phyloP scores from a whole-genome alignment of 148 eudicot species.

The Polygonum maritimum region DNA sequence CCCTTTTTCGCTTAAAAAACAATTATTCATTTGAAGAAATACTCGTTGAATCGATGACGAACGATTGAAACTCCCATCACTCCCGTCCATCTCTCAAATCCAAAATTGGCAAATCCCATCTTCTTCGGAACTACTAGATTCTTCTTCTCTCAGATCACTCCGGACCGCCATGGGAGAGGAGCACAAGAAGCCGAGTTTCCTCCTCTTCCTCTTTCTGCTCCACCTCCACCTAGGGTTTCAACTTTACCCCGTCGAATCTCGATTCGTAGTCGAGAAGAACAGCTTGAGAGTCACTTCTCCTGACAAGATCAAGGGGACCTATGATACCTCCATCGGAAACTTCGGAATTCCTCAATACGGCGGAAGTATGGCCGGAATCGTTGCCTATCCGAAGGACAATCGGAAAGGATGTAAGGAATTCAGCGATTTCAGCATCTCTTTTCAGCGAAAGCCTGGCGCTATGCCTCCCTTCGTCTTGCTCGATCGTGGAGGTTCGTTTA shows the following conservation, averaged over 20 bases:
- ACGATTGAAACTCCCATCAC: neutral
- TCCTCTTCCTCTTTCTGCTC: neutral
- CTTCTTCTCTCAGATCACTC: neutral
- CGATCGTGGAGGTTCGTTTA: constrained; percentile 76
- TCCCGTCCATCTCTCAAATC: neutral
- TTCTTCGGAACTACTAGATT: neutral
- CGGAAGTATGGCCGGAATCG: constrained; percentile 79
- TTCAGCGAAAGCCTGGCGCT: constrained; percentile 67
- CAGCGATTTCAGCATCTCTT: constrained; percentile 46
- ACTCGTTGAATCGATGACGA: neutral
- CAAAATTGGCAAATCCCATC: neutral
- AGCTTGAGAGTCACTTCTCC: constrained; percentile 72
- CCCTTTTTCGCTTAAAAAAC: neutral
- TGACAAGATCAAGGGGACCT: constrained; percentile 55
- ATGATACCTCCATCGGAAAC: constrained; percentile 85
- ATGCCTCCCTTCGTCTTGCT: constrained; percentile 70
- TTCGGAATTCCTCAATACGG: constrained; percentile 89
- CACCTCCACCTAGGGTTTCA: constrained; percentile 39
- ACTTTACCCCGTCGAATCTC: constrained; percentile 22
- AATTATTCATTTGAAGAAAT: neutral
- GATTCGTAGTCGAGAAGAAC: constrained; percentile 88
- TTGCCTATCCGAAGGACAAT: constrained; percentile 68
- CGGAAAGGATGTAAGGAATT: constrained; percentile 54
- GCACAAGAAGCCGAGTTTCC: neutral
- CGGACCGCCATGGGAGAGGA: neutral